Conservation (phyloP, 495 filamentous ascomycete species). For the Neurospora pannonica region DNA sequence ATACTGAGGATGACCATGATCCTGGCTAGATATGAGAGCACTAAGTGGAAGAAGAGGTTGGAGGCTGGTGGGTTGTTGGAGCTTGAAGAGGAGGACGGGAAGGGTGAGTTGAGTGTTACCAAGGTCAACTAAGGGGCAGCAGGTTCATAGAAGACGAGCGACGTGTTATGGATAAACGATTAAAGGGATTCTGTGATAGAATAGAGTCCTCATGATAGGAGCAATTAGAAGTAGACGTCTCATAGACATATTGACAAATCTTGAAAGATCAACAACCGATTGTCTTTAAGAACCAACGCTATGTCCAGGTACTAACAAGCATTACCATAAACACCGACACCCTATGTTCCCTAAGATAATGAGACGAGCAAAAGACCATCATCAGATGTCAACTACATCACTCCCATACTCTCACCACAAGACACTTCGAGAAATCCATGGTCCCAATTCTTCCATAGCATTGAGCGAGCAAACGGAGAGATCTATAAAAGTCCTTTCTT, state of each 20-base stretch:
- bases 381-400: no score
- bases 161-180: not conserved
- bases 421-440: not conserved
- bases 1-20: conserved; percentile 75
- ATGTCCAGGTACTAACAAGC: no score
- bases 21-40: conserved; percentile 72
- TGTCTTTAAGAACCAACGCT: not conserved
- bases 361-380: no score
- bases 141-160: not conserved
- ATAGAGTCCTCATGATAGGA: not conserved
- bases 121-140: conserved; percentile 22
- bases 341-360: no score
- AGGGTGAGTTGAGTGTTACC: conserved; percentile 33
- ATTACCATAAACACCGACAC: no score
- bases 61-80: conserved; percentile 52
- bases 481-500: not conserved
- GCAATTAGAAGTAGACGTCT: not conserved
- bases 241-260: not conserved
- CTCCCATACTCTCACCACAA: not conserved
- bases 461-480: not conserved
- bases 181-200: not conserved
- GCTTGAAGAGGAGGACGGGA: conserved; percentile 25
- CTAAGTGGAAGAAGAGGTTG: conserved; percentile 81
- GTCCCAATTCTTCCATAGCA: not conserved
- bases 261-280: not conserved